Evolutionary conservation across 768 basidiomycete species (phyloP).

Genomic region (Mrakia frigida): DNA sequence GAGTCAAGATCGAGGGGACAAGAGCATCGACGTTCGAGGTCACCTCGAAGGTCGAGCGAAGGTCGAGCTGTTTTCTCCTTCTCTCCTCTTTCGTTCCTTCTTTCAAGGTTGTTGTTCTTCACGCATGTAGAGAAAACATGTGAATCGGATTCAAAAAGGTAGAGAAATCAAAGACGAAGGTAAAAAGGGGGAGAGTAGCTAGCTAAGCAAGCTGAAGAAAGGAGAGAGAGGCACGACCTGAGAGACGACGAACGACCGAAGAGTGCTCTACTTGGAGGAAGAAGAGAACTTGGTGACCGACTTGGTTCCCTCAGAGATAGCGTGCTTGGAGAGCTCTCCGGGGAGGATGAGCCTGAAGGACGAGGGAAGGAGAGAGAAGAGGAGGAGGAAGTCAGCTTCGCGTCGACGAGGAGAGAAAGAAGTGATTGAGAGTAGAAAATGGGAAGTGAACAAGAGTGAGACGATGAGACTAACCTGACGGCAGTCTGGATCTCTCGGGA

Average conservation of each 20-base stretch:
- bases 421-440: background rate
- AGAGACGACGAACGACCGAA: background rate
- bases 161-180: background rate
- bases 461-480: constrained; percentile 91
- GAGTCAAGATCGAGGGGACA: background rate
- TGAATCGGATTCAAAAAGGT: background rate
- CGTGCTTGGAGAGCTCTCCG: constrained; percentile 86
- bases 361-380: background rate
- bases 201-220: background rate
- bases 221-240: background rate
- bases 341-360: constrained; percentile 70
- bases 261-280: constrained; percentile 20
- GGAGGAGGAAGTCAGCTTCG: background rate
- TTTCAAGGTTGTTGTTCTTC: background rate
- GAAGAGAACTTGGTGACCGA: constrained; percentile 61
- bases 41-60: background rate
- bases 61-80: too few relatives aligned
- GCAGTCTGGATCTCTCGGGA: constrained; percentile 97
- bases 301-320: constrained; percentile 90
- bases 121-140: background rate
- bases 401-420: background rate
- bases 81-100: background rate
- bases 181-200: background rate
- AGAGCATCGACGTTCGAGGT: background rate
- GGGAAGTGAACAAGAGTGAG: constrained; percentile 56